Base-by-base conservation (phyloP, 225 moss, liverwort and hornwort genomes). In the Marchantia polymorpha region DNA sequence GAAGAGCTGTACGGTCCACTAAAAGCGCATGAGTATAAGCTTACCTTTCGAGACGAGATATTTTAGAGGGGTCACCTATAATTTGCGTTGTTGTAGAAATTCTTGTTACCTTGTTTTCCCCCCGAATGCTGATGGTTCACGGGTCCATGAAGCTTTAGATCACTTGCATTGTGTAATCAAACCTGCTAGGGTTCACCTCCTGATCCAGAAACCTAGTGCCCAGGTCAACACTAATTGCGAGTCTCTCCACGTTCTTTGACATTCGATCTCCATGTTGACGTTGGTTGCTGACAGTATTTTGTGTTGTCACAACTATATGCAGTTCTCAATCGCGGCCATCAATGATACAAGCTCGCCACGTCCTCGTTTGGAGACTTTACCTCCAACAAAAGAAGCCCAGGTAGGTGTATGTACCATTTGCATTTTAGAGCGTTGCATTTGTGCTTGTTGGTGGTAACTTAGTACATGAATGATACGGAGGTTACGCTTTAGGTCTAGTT, bases 271-370 rank as follows among this genome's bases (percentile, higher is more conserved):
- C 13, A 56, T 56, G 16, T 60, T 56, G 39, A 39, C 17, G 7
- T 59, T 63, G 47, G 50, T 46, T 52, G 19, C 48, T 63, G 30
- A 77, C 10, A 19, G 59, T 76, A 19, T 46, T 19, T 19, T 76
- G 19, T 48, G n/a, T 77, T 51, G 8, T 19, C 17, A 8, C 56
- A 54, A 25, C 47, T 12, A 25, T 23, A 39, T 46, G 47, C 78
- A 81, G 85, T 85, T 85, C 29, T 84, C 87, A 16, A 82, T 87
- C 30, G 87, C 87, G 15, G 84, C 87, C 71, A 87, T 87, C 87
- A 87, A 87, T 84, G 87, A 84, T 72, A 66, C 81, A 39, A 73
- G 61, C 27, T 79, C 84, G 13, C 51, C 65, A 55, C 26, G 68
- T 51, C 81, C 79, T 82, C 82, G 82, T 20, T 56, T 79, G 81